Evolutionary conservation across 2,329 filamentous ascomycete genomes (phyloP), one percentile per base, ranked within the genome.

Genomic region (Aspergillus ruber): DNA sequence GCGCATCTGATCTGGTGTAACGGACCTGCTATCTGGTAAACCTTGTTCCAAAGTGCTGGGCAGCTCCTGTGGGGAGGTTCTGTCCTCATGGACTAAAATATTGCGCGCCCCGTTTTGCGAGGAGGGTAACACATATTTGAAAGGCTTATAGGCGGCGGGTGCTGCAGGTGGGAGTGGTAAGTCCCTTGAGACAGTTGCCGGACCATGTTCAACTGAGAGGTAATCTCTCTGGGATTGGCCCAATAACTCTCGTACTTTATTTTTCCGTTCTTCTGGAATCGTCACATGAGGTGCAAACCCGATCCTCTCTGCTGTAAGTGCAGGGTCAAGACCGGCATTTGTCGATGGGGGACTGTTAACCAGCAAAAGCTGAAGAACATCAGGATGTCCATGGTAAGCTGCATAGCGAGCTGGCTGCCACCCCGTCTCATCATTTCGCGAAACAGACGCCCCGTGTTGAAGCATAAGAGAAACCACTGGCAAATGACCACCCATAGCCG

Each of bases 371-470:
- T 62, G 51, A 4, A 70, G 55, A 18, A 68, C 59, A 6, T 64
- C 59, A 4, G 59, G 53, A 49, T 71, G 68, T 13, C 65, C 68
- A 50, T 67, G 51, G 43, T 67, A 65, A 27, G 62, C 65, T 2
- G 69, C 69, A 50, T 70, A 68, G 6, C 65, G 61, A 15, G 68
- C 53, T 8, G 68, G 67, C 18, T 58, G 63, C 66, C 66, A 71
- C 9, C 65, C 63, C 15, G 52, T 47, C 46, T 70, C 64, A 47
- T 71, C 67, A 23, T 59, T 58, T 45, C 63, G 64, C 12, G 59
- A 46, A 6, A 62, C 58, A 2, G 64, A 68, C 13, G 67, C 65
- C 2, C 67, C 68, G 1, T 55, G 57, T 18, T 57, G 48, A 12
- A 70, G 46, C 1, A 71, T 50, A 15, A 69, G 56, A 9, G 55